Conservation (phyloP, 1,284 basidiomycete genomes). For the Apiotrichum gracile region DNA sequence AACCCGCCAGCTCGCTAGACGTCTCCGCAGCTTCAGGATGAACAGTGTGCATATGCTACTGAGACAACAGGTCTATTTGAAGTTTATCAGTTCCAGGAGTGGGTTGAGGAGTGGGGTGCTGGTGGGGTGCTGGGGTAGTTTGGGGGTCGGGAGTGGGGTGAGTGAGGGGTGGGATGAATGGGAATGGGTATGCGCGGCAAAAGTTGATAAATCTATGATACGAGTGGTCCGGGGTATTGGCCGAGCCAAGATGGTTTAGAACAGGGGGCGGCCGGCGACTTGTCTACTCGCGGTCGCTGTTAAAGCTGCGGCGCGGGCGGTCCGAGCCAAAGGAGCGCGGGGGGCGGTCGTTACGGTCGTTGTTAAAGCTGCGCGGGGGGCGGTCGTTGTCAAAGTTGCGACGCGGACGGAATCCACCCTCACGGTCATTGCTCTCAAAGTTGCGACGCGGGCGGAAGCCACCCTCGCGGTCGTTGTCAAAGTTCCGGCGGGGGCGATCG, state of each 20-base stretch:
- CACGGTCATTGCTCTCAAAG: not conserved
- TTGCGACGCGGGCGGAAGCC: conserved; percentile 1
- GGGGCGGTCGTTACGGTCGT: not conserved
- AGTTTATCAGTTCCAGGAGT: not conserved
- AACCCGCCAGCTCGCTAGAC: too few species aligned
- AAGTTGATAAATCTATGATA: too few species aligned
- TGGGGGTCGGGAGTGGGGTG: not conserved
- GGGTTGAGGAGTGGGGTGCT: not conserved
- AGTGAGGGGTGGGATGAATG: too few species aligned
- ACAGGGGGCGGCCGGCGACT: too few species aligned
- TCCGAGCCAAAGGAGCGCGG: too few species aligned
- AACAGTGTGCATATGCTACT: conserved; percentile 1
- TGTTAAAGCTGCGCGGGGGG: not conserved
- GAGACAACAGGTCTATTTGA: conserved; percentile 4
- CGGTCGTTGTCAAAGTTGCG: not conserved
- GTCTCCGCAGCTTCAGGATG: not conserved
- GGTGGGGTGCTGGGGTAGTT: not conserved
- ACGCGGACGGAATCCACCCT: not conserved
- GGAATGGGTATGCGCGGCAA: too few species aligned
- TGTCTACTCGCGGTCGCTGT: too few species aligned
- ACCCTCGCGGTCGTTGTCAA: not conserved
- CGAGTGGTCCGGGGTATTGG: too few species aligned
- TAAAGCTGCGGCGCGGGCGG: too few species aligned
- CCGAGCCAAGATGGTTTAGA: too few species aligned
- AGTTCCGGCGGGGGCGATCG: not conserved